Evolutionary conservation across 192 early-diverging fungal species (phyloP).

Genomic region (Radiomyces spectabilis): DNA sequence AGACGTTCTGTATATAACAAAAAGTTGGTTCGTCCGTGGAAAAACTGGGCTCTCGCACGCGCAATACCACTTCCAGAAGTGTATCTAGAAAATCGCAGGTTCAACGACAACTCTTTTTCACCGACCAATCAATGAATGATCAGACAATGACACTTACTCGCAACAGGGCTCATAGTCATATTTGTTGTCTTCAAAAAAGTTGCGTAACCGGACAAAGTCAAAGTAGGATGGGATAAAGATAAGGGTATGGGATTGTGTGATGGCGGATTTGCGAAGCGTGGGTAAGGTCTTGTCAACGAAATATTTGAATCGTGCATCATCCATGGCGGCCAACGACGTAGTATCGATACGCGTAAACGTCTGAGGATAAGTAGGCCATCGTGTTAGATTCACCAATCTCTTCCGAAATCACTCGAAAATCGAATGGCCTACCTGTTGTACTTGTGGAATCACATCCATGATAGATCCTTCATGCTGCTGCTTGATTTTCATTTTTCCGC

Average conservation of each 20-base stretch:
- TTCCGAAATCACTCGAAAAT: too few relatives aligned
- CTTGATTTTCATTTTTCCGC: conserved; percentile 68
- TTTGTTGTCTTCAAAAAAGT: conserved; percentile 71
- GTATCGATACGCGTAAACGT: conserved; percentile 69
- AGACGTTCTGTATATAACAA: conserved; percentile 92
- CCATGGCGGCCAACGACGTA: conserved; percentile 46
- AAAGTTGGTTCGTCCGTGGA: conserved; percentile 68
- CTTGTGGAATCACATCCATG: conserved; percentile 67
- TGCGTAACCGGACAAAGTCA: conserved; percentile 92
- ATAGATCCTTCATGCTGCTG: conserved; percentile 59
- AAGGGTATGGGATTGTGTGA: conserved; percentile 55
- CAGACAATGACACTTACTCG: conserved; percentile 50
- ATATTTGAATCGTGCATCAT: conserved; percentile 78
- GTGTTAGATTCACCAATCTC: neutral
- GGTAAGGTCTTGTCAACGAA: conserved; percentile 76
- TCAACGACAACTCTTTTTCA: too few relatives aligned
- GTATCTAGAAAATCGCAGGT: conserved; percentile 48
- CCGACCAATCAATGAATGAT: too few relatives aligned
- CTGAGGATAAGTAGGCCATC: conserved; percentile 10
- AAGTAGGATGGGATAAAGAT: conserved; percentile 93
- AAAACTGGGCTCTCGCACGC: conserved; percentile 69
- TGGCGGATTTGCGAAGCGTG: conserved; percentile 41
- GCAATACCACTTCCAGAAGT: conserved; percentile 71
- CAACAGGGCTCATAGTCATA: conserved; percentile 73
- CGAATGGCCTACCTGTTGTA: conserved; percentile 71